A percentile compares a stretch with the other conserved stretches of the same genome.
Conservation (phyloP, 805 yeast genomes). For the Saccharomycopsis guyanensis region DNA sequence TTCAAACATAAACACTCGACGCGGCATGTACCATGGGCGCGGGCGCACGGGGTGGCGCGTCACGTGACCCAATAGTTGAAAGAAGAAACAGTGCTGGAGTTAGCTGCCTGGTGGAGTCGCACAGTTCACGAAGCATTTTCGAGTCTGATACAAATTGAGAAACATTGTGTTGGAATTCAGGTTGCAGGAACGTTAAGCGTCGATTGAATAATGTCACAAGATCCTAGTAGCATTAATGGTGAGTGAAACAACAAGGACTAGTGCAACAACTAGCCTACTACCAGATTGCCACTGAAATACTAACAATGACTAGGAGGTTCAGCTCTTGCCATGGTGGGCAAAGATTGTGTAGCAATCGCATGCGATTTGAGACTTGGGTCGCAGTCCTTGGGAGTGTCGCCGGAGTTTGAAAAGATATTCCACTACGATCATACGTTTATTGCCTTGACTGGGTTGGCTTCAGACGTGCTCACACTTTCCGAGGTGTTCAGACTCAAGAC, state of each 20-base stretch:
- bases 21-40: background rate
- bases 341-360: conserved; percentile 97
- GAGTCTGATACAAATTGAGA: too few relatives aligned
- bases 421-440: conserved; percentile 78
- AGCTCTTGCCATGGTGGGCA: conserved; percentile 97
- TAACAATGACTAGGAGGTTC: conserved; percentile 60
- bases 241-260: background rate
- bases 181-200: too few relatives aligned
- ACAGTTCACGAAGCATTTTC: too few relatives aligned
- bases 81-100: too few relatives aligned
- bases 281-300: too few relatives aligned
- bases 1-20: too few relatives aligned
- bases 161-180: conserved; percentile 2
- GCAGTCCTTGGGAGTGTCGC: conserved; percentile 87
- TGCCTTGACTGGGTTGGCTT: conserved; percentile 91
- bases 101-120: too few relatives aligned
- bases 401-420: conserved; percentile 89
- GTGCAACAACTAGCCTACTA: too few relatives aligned
- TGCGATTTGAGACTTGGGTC: conserved; percentile 90
- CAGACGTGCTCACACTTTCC: conserved; percentile 82
- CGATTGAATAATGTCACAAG: too few relatives aligned
- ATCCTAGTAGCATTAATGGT: conserved; percentile 1
- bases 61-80: too few relatives aligned
- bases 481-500: conserved; percentile 80
- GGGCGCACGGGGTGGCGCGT: background rate